Conservation (phyloP, 2,329 filamentous ascomycete genomes). For the Cercospora beticola region DNA sequence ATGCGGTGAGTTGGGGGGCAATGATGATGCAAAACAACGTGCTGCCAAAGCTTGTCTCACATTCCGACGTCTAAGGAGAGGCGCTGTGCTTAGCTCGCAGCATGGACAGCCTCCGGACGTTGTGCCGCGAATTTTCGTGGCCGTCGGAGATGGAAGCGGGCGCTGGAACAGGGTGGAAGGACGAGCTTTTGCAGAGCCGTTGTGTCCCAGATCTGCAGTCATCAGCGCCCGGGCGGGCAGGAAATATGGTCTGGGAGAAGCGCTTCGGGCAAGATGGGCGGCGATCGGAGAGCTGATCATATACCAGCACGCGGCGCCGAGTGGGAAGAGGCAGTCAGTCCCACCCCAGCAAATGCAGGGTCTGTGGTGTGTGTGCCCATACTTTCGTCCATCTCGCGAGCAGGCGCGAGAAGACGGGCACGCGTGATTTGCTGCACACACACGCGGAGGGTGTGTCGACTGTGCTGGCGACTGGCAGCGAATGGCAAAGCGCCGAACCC, state of each 20-base stretch:
- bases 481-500: background rate
- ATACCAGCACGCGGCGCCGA: background rate
- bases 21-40: background rate
- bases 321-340: background rate
- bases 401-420: background rate
- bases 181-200: background rate
- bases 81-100: background rate
- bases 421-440: background rate
- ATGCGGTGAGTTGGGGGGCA: background rate
- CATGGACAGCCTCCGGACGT: background rate
- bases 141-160: background rate
- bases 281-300: constrained; percentile 5
- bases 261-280: constrained; percentile 2
- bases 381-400: background rate
- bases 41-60: constrained; percentile 12
- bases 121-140: background rate
- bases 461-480: background rate
- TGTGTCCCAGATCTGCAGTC: background rate
- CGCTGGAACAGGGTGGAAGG: background rate
- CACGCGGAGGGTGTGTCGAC: background rate
- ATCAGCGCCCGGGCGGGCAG: background rate
- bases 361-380: constrained; percentile 2
- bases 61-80: background rate
- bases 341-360: constrained; percentile 6
- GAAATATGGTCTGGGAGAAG: constrained; percentile 1